A percentile compares a stretch with the other conserved stretches of the same genome.
Evolutionary conservation across 2,329 filamentous ascomycete species (phyloP).

Genomic region (Colletotrichum sp.): DNA sequence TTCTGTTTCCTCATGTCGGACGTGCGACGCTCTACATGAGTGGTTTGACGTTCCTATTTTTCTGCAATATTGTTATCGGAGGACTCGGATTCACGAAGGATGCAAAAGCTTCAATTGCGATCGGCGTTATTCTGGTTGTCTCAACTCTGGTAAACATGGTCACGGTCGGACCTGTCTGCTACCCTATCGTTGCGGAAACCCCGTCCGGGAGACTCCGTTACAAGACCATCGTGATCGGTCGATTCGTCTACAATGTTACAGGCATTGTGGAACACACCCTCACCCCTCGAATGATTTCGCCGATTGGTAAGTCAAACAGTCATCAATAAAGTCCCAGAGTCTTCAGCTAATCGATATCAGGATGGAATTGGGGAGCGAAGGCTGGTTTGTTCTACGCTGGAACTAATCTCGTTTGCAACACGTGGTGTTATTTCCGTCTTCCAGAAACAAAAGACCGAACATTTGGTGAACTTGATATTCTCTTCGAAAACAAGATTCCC

Average conservation of each 20-base stretch:
- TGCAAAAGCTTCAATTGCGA: slow-evolving; percentile 22
- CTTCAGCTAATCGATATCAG: slow-evolving; percentile 3
- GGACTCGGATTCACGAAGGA: slow-evolving; percentile 29
- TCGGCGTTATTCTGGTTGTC: slow-evolving; percentile 35
- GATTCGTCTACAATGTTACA: slow-evolving; percentile 43
- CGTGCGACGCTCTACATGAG: slow-evolving; percentile 44
- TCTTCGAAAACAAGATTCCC: slow-evolving; percentile 25
- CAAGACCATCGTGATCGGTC: slow-evolving; percentile 50
- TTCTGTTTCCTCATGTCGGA: slow-evolving; percentile 42
- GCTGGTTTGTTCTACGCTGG: slow-evolving; percentile 48
- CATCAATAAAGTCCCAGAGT: rapidly evolving
- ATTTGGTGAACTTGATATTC: slow-evolving; percentile 45
- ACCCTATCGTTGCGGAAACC: slow-evolving; percentile 49
- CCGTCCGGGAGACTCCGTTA: slow-evolving; percentile 50
- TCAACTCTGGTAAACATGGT: slow-evolving; percentile 37
- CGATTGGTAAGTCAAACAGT: slow-evolving; percentile 23
- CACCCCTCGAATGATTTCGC: slow-evolving; percentile 40
- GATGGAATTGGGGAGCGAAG: slow-evolving; percentile 44
- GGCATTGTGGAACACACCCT: slow-evolving; percentile 45
- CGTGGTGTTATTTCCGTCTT: slow-evolving; percentile 47
- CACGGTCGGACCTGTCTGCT: slow-evolving; percentile 42
- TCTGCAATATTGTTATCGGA: slow-evolving; percentile 37
- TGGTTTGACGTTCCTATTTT: slow-evolving; percentile 41
- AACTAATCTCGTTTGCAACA: slow-evolving; percentile 36
- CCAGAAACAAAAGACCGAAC: slow-evolving; percentile 50